Evolutionary conservation across 2,329 filamentous ascomycete genomes (phyloP), one percentile per base, ranked within the genome.

Genomic region (Dryadomyces quercivorus): DNA sequence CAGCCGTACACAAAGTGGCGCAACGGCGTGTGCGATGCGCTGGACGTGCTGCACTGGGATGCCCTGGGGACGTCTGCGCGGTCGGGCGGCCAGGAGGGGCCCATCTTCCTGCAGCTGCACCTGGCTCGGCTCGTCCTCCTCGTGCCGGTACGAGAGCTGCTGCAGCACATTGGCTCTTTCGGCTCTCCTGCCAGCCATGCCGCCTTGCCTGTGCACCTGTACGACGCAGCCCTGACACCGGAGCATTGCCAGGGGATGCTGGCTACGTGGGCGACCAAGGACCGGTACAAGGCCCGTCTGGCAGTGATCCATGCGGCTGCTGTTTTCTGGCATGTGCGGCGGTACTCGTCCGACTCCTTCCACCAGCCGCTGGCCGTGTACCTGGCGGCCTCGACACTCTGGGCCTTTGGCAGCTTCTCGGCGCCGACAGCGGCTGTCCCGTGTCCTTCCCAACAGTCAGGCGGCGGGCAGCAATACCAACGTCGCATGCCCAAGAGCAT

Each of bases 231-330:
- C 36, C 9, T 22, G 15, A 8, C 43, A 10, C 5, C 5, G 20
- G 58, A 60, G 8, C 60, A 56, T n/a, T 56, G 56, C 5, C 54
- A 50, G 22, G 51, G 44, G 10, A 53, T 72, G 48, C 67, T 78
- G 43, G 67, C 69, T 50, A 69, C 71, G 38, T 80, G 77, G 76
- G 70, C 71, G 15, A 64, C 67, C 18, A 67, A 75, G 55, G 75
- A 79, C 59, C 74, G 76, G 57, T 74, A 74, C 61, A 80, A 80
- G 65, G 75, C 76, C n/a, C 70, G 76, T n/a, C 66, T 79, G 1
- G 72, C 75, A n/a, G 69, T 76, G 40, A 70, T 80, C 7, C 77
- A 80, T 58, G 74, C 75, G 4, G 77, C 75, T 3, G 70, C 70
- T 3, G 63, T 74, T 0, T 73, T 77, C 57, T 78, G 75, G 72